Conservation (phyloP, 2,329 filamentous ascomycete genomes). For the Aureobasidium sp. region DNA sequence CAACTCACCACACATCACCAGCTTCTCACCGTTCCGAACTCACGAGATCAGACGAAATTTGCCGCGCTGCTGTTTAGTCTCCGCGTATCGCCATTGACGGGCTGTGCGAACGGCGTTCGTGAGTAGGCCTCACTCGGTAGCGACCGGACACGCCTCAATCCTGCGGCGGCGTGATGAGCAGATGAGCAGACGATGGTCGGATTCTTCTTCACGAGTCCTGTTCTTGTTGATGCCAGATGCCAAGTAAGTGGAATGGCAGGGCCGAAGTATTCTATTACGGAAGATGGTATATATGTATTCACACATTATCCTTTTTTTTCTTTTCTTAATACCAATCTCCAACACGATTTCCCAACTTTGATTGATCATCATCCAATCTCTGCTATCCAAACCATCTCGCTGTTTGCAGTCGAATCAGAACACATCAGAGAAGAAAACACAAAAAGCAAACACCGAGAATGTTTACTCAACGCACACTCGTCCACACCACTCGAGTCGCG, state of each 20-base stretch:
- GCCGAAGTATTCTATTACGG: too few species aligned
- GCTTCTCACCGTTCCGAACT: neutral
- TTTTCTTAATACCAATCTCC: neutral
- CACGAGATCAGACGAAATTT: neutral
- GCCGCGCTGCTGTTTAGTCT: neutral
- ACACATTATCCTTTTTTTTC: too few species aligned
- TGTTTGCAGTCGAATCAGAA: too few species aligned
- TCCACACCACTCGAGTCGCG: neutral
- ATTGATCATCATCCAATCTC: too few species aligned
- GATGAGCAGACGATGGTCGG: too few species aligned
- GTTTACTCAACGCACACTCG: neutral
- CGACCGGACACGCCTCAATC: neutral
- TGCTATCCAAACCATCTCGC: neutral
- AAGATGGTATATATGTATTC: too few species aligned
- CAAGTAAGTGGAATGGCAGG: too few species aligned
- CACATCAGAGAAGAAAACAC: too few species aligned
- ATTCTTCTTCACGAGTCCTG: too few species aligned
- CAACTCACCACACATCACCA: neutral
- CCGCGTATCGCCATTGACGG: neutral
- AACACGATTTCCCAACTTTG: too few species aligned
- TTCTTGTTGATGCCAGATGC: too few species aligned
- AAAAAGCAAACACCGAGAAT: neutral
- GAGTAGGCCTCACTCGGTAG: neutral
- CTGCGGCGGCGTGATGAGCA: conserved; percentile 10
- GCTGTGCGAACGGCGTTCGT: neutral